These are phyloP conservation scores for Lecanosticta acicola DNA, from an alignment of 2,329 filamentous ascomycete genomes.

Conservation along the genomic window DNA sequence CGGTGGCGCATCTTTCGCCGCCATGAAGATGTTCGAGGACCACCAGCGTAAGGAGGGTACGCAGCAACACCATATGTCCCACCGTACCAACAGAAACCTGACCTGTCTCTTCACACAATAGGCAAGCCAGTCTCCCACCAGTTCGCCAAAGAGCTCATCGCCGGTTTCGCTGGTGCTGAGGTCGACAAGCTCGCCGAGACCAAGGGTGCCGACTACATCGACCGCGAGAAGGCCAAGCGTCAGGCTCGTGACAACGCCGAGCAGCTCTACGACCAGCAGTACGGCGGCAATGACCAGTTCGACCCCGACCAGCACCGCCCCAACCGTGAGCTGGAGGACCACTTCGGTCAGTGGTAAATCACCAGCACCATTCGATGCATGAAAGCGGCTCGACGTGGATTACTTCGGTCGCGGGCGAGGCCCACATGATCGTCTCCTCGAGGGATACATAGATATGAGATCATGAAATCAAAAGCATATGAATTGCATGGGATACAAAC, in stretches of 20 bases:
- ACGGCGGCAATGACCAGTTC: slow-evolving; percentile 43
- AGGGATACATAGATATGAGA: background rate
- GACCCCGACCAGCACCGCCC: slow-evolving; percentile 40
- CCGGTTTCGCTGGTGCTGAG: slow-evolving; percentile 66
- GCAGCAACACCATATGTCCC: slow-evolving; percentile 2
- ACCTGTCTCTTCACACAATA: too few species aligned
- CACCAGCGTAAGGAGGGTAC: slow-evolving; percentile 59
- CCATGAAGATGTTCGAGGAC: slow-evolving; percentile 75
- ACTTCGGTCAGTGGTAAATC: slow-evolving; percentile 21
- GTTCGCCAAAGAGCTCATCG: slow-evolving; percentile 73
- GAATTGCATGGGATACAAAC: too few species aligned
- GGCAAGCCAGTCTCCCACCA: slow-evolving; percentile 65
- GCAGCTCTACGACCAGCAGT: slow-evolving; percentile 47
- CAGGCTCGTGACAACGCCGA: slow-evolving; percentile 41
- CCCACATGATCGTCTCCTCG: background rate
- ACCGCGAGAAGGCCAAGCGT: slow-evolving; percentile 45
- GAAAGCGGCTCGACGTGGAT: background rate
- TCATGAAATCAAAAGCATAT: background rate
- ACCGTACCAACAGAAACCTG: background rate
- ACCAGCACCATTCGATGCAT: too few species aligned
- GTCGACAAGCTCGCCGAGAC: slow-evolving; percentile 66
- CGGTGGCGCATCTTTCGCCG: slow-evolving; percentile 70
- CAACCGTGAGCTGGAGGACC: slow-evolving; percentile 29
- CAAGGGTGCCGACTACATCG: slow-evolving; percentile 47
- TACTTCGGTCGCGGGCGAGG: too few species aligned